A percentile compares a stretch with the other conserved stretches of the same genome.
Conservation (phyloP, 768 basidiomycete genomes). For the Serpula lacrymans region DNA sequence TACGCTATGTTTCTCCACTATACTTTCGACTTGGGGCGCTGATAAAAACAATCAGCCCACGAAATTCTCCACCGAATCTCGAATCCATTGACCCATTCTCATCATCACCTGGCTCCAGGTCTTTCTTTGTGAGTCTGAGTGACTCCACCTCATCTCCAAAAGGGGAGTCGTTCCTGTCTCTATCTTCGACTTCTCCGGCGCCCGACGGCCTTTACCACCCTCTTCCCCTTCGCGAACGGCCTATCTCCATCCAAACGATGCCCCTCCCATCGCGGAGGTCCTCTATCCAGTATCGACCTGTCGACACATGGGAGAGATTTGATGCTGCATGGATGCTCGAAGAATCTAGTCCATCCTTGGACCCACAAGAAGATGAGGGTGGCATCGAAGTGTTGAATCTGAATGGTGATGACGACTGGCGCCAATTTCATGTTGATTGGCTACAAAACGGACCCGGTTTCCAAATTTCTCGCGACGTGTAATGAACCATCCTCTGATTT, state of each 20-base stretch:
- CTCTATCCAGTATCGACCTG: conserved; percentile 27
- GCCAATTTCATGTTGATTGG: conserved; percentile 52
- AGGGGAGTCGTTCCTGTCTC: conserved; percentile 40
- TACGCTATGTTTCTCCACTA: conserved; percentile 9
- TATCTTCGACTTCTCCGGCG: conserved; percentile 33
- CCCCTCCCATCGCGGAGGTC: conserved; percentile 30
- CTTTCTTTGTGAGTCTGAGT: conserved; percentile 42
- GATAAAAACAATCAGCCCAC: conserved; percentile 1
- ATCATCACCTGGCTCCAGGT: conserved; percentile 38
- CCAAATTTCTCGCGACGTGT: background rate
- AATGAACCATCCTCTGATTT: background rate
- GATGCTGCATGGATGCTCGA: conserved; percentile 39
- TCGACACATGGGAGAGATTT: conserved; percentile 22
- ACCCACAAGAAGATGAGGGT: conserved; percentile 24
- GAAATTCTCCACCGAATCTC: conserved; percentile 2
- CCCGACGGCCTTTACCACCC: conserved; percentile 18
- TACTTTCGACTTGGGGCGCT: background rate
- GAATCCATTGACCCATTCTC: conserved; percentile 36
- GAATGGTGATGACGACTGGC: conserved; percentile 39
- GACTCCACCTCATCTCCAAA: conserved; percentile 26
- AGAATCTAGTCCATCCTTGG: conserved; percentile 29
- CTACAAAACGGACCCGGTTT: conserved; percentile 12
- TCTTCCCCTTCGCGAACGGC: conserved; percentile 21
- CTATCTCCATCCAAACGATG: conserved; percentile 30
- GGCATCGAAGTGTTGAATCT: conserved; percentile 29